These are phyloP conservation scores for Jatropha podagrica DNA, from an alignment of 441 rosid species.

Conservation along the genomic window DNA sequence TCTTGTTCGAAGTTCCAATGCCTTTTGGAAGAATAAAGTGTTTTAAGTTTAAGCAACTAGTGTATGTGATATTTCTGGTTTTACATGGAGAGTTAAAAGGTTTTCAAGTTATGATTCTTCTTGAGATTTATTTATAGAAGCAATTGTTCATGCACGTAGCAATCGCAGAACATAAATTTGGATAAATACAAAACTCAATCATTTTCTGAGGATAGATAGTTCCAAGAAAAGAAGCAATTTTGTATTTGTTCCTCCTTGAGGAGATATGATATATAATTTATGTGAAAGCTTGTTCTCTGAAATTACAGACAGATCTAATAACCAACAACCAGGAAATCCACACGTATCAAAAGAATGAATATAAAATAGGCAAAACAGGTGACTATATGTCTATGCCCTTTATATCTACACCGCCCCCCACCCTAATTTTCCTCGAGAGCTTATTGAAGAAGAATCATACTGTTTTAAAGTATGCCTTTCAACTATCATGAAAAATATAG, in stretches of 20 bases:
- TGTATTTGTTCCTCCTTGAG: constrained; percentile 7
- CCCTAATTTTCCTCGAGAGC: constrained; percentile 18
- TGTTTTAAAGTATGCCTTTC: constrained; percentile 12
- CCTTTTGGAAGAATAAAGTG: too few relatives aligned
- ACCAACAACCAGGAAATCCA: constrained; percentile 24
- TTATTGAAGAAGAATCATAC: constrained; percentile 20
- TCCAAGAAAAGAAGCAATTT: background rate
- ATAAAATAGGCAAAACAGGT: constrained; percentile 21
- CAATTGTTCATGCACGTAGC: background rate
- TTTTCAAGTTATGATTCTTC: too few relatives aligned
- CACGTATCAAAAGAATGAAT: constrained; percentile 28
- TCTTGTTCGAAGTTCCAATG: too few relatives aligned
- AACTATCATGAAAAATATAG: constrained; percentile 10
- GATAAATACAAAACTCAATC: background rate
- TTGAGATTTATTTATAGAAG: too few relatives aligned
- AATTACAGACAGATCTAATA: constrained; percentile 20
- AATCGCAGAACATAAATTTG: background rate
- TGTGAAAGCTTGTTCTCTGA: constrained; percentile 15
- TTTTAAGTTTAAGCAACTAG: too few relatives aligned
- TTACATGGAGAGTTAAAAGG: too few relatives aligned
- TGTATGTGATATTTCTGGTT: background rate
- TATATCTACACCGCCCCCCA: constrained; percentile 34
- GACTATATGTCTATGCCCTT: constrained; percentile 18
- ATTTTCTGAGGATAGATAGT: background rate
- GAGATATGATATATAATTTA: constrained; percentile 14